Base-by-base conservation (phyloP, 2,329 filamentous ascomycete genomes). In the Beauveria australis region DNA sequence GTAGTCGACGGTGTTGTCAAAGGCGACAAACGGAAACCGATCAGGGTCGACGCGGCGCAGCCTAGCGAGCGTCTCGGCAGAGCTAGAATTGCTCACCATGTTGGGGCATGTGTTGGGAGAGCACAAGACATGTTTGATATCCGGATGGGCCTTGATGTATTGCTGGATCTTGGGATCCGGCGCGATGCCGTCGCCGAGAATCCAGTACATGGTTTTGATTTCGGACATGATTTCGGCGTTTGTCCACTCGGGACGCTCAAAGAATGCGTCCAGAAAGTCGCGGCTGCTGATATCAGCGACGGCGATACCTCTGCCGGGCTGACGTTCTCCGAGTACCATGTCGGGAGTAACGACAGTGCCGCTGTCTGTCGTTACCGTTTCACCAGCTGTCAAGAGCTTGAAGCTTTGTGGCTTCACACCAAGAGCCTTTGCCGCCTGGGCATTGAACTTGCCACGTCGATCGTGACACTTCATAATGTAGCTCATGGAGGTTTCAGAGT, bases 381-480 rank as follows among this genome's bases (percentile, higher is more conserved):
- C 65, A 2, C 92, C 91, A 1, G 68, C 71, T 0, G 87, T 79
- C 48, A 99, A 78, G 14, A 72, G 67, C 41, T 78, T 78, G 72
- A 81, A 95, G 53, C 87, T 76, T 0, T 66, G 71, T 57, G 77
- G 80, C 22, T 75, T 74, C 0, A 97, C 82, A 1, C 87, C 87
- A 2, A 92, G 75, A 30, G 76, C 78, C 63, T 76, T 79, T 0
- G 92, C 93, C 61, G 79, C 83, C 53, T 81, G 71, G 0, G 83
- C 76, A 63, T 90, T 80, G 69, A 99, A 97, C 68, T 88, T 93
- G 57, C 94, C 94, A 59, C 94, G 84, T 59, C 88, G 81, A 43
- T 86, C 79, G 64, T 91, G 85, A 59, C 84, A 85, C 66, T 91
- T 89, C 69, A 96, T 81, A 61, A 99, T 87, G 73, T 99, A 99